Evolutionary conservation across 768 basidiomycete species (phyloP).

Genomic region (Nidularia sp.): DNA sequence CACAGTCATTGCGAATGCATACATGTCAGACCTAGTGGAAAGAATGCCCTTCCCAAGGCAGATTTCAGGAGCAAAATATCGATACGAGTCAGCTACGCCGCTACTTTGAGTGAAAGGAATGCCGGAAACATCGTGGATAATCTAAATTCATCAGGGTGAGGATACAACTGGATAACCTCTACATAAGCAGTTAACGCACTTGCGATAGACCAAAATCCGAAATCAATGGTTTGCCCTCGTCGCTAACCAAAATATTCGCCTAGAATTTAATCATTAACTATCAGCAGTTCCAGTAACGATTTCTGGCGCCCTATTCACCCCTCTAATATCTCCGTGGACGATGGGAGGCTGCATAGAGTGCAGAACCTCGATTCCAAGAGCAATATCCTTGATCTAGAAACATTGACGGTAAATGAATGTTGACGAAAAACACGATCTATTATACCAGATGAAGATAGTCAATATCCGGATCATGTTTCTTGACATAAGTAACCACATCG

Average conservation of each 20-base stretch:
- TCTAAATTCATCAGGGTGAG: slow-evolving; percentile 22
- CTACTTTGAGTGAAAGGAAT: slow-evolving; percentile 53
- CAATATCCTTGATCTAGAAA: slow-evolving; percentile 40
- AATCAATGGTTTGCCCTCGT: slow-evolving; percentile 40
- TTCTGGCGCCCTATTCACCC: too few species aligned
- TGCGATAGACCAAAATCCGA: slow-evolving; percentile 57
- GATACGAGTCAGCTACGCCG: slow-evolving; percentile 39
- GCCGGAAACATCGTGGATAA: slow-evolving; percentile 54
- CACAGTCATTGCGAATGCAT: slow-evolving; percentile 54
- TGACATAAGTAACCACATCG: slow-evolving; percentile 43
- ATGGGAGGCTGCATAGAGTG: slow-evolving; percentile 48
- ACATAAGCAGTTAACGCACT: slow-evolving; percentile 12
- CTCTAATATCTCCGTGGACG: slow-evolving; percentile 53
- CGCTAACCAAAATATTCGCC: slow-evolving; percentile 47
- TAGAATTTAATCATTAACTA: too few species aligned
- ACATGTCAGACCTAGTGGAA: slow-evolving; percentile 46
- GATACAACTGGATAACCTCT: not conserved
- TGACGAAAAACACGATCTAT: slow-evolving; percentile 1
- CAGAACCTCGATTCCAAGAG: slow-evolving; percentile 41
- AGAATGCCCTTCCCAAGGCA: slow-evolving; percentile 45
- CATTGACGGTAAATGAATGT: not conserved
- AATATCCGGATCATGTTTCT: slow-evolving; percentile 26
- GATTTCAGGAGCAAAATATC: slow-evolving; percentile 57
- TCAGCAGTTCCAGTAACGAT: too few species aligned
- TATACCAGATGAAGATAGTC: slow-evolving; percentile 40